Base-by-base conservation (phyloP, 768 basidiomycete genomes). In the Pluteus cervinus region DNA sequence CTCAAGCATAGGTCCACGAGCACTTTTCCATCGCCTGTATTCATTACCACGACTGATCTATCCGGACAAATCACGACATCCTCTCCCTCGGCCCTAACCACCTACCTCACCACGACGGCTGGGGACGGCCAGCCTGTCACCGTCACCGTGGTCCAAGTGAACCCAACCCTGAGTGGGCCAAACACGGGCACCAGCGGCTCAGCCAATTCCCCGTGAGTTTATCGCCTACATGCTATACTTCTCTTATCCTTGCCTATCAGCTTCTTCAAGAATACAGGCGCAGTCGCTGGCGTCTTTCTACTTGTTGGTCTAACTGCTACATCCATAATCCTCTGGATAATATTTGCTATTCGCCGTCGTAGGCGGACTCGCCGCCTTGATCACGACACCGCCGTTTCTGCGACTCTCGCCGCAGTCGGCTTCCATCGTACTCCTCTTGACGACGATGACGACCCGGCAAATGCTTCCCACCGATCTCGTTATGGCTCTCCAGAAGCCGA, bases 201-300 rank as follows among this genome's bases (percentile, higher is more conserved):
- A 9, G 61, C 51, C 29, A 53, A 56, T 37, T 71, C 73, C 30
- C 63, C 75, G 85, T 86, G 55, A 58, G 77, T 60, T 16, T 24
- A 42, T 42, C 41, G 18, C 22, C 17, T 22, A 29, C 23, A 32
- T 21, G 33, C 29, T 38, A 21, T 16, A 34, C 29, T 34, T 11
- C 23, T 10, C n/a, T 33, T 17, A 39, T 28, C 12, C 21, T 31
- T 9, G 23, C 35, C 33, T 35, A 7, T n/a, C 40, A 88, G 86
- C 39, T 98, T 96, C 65, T 93, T 94, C 60, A 57, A 58, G 34
- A 87, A 94, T 54, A 86, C 82, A 16, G 90, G 90, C 14, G 93
- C 91, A 8, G 91, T 97, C 3, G 84, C 84, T 1, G 94, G 87
- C 30, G 86, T 91, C 6, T 98, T 96, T 50, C 76, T 89, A 25